phyloP scores from a whole-genome alignment of 345 rosid genomes.

The Turnera subulata region DNA sequence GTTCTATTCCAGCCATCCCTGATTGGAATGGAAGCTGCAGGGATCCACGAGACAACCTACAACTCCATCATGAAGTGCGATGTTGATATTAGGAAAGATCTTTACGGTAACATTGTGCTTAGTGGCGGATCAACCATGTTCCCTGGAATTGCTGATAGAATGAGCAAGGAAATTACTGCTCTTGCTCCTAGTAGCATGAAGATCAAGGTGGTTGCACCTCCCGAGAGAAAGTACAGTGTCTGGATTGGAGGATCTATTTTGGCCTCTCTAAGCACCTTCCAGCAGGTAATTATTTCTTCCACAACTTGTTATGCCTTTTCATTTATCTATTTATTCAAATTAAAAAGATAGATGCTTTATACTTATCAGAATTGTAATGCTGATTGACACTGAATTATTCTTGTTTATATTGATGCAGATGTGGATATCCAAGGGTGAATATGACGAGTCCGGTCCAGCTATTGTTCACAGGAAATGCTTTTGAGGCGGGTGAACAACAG shows the following conservation, averaged over 20 bases:
- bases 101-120: constrained; percentile 32
- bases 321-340: background rate
- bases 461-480: constrained; percentile 15
- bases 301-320: background rate
- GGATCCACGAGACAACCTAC: constrained; percentile 29
- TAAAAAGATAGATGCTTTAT: background rate
- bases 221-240: constrained; percentile 30
- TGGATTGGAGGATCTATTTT: constrained; percentile 28
- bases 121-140: constrained; percentile 33
- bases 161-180: constrained; percentile 30
- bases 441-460: constrained; percentile 15
- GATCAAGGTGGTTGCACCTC: constrained; percentile 28
- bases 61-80: constrained; percentile 30
- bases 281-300: constrained; percentile 9
- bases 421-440: constrained; percentile 18
- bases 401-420: background rate
- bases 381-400: background rate
- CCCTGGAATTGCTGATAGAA: constrained; percentile 30
- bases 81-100: constrained; percentile 28
- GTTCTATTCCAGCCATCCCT: constrained; percentile 31
- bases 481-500: background rate
- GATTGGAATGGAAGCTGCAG: constrained; percentile 32
- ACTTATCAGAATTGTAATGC: background rate
- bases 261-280: constrained; percentile 25
- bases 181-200: constrained; percentile 31